Evolutionary conservation across 1,284 basidiomycete genomes (phyloP).

Genomic region (Ustilago sp.): DNA sequence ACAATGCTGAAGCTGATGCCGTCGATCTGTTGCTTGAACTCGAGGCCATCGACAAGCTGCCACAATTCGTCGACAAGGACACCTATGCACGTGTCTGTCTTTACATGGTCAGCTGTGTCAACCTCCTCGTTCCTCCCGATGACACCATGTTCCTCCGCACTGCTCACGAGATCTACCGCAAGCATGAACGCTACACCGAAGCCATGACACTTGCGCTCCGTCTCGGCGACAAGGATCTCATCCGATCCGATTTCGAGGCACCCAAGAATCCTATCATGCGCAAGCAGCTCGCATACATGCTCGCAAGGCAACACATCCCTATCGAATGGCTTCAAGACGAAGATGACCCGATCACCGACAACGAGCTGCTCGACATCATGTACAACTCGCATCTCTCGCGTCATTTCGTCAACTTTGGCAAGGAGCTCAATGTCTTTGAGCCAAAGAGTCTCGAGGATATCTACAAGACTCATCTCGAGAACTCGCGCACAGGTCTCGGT

Average conservation of each 20-base stretch:
- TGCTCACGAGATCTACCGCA: conserved; percentile 89
- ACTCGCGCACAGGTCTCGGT: conserved; percentile 67
- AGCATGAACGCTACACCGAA: conserved; percentile 89
- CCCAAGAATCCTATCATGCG: conserved; percentile 77
- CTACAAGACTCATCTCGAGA: conserved; percentile 96
- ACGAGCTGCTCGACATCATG: conserved; percentile 76
- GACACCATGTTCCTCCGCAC: conserved; percentile 90
- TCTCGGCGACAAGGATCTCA: conserved; percentile 83
- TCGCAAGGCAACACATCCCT: conserved; percentile 91
- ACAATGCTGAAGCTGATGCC: conserved; percentile 98
- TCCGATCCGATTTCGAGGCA: conserved; percentile 71
- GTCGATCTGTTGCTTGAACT: conserved; percentile 95
- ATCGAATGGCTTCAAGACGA: conserved; percentile 87
- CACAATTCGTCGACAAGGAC: conserved; percentile 73
- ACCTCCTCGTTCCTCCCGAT: conserved; percentile 88
- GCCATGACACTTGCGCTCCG: conserved; percentile 89
- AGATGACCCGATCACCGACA: conserved; percentile 70
- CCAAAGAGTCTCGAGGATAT: conserved; percentile 94
- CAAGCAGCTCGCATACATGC: conserved; percentile 91
- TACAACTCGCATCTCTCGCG: conserved; percentile 78
- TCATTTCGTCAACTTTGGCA: conserved; percentile 91
- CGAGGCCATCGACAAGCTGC: conserved; percentile 81
- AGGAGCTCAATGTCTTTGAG: conserved; percentile 90
- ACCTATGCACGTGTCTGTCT: conserved; percentile 93
- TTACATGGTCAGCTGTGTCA: conserved; percentile 95